phyloP scores from a whole-genome alignment of 331 rosid genomes.

The Pyracantha coccinea region DNA sequence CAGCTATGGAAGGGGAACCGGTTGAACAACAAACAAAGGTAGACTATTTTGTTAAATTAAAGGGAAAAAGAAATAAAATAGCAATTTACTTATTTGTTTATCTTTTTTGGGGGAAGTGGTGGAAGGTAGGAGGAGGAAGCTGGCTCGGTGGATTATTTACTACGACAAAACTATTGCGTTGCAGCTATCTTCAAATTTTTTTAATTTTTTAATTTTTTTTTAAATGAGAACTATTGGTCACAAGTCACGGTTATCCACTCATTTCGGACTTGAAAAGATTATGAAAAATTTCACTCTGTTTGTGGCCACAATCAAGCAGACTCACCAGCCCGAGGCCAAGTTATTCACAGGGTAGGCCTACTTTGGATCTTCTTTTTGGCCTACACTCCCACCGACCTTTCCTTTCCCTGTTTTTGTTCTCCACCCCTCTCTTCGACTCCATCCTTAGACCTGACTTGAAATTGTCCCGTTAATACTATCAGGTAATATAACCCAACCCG shows the following conservation, averaged over 20 bases:
- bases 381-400: no score
- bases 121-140: neutral
- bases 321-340: no score
- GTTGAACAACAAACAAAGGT: constrained; percentile 7
- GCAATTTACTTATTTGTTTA: neutral
- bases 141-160: neutral
- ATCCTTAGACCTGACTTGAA: no score
- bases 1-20: constrained; percentile 17
- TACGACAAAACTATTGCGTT: neutral
- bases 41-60: neutral
- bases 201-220: no score
- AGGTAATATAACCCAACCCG: no score
- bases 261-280: no score
- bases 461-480: no score
- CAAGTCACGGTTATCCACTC: no score
- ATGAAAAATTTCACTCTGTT: no score
- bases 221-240: accelerated
- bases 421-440: no score
- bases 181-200: neutral
- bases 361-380: neutral
- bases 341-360: neutral
- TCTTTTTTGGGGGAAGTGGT: neutral
- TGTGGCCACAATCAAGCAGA: no score
- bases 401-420: no score
- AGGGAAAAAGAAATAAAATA: neutral